phyloP scores from a whole-genome alignment of 805 yeast genomes.

The Lachancea quebecensis region DNA sequence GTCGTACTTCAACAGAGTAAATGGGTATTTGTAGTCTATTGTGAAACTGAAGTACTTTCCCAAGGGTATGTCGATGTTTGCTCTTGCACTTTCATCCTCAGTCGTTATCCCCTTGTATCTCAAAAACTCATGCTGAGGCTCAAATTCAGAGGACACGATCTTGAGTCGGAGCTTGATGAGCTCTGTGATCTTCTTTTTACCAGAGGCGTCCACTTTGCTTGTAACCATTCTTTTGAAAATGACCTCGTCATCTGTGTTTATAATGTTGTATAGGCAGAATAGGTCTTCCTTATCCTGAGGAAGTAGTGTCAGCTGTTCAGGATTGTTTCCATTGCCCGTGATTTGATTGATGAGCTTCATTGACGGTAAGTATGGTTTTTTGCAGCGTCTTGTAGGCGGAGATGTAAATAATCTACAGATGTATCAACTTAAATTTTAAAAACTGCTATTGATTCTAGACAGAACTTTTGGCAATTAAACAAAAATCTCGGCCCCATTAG shows the following conservation, averaged over 20 bases:
- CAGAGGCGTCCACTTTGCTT: conserved; percentile 61
- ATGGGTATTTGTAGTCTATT: conserved; percentile 59
- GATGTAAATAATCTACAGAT: too few relatives aligned
- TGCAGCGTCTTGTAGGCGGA: too few relatives aligned
- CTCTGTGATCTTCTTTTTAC: conserved; percentile 59
- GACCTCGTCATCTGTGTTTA: conserved; percentile 70
- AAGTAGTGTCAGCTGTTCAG: conserved; percentile 41
- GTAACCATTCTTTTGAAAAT: conserved; percentile 56
- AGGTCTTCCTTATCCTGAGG: conserved; percentile 91
- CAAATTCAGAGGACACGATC: conserved; percentile 70
- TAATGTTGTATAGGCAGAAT: conserved; percentile 78
- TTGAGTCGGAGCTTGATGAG: conserved; percentile 51
- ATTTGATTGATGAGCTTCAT: conserved; percentile 6
- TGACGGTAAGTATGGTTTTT: too few relatives aligned
- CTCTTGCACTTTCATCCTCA: conserved; percentile 35
- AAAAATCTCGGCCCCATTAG: too few relatives aligned
- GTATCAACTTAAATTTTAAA: too few relatives aligned
- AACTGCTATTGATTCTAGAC: too few relatives aligned
- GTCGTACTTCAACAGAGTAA: conserved; percentile 63
- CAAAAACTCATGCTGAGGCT: conserved; percentile 67
- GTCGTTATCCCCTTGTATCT: conserved; percentile 72
- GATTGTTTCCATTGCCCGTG: conserved; percentile 18
- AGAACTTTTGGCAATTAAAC: too few relatives aligned
- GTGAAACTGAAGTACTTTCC: conserved; percentile 88
- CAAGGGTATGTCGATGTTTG: conserved; percentile 68